Base-by-base conservation (phyloP, 768 basidiomycete species). In the Naganishia kalamii region DNA sequence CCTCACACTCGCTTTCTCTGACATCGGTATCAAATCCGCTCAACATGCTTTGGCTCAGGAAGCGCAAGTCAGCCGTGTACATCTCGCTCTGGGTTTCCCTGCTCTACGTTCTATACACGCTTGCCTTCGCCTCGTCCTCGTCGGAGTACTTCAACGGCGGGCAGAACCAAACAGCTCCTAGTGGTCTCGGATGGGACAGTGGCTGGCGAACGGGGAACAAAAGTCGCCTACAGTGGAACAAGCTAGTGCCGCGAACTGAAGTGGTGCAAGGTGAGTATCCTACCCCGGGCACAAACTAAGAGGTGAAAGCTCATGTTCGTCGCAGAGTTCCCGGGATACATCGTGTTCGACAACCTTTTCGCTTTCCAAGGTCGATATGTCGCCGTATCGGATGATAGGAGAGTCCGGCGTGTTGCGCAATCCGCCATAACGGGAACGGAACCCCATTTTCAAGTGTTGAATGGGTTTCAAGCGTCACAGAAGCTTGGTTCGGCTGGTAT, bases 321-420 rank as follows among this genome's bases (percentile, higher is more conserved):
- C 27, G 27, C n/a, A 59, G 62, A 37, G 12, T 35, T 17, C 11
- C 46, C 59, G 11, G 65, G 65, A 23, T 66, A 50, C 15, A 40
- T 48, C 47, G 59, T 66, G 10, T 66, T 66, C 43, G 59, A 66
- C 27, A 61, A 61, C 21, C 48, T 66, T 2, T 66, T 61, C 37
- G 51, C 60, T 4, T 30, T 23, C 40, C 46, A 66, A 29, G 60
- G 59, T 3, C 19, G 30, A 19, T 61, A 66, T 29, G 33, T 61
- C 7, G 65, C 60, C n/a, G 49, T 66, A 13, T 19, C 64, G 15
- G 54, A 65, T n/a, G 17, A 48, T 4, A 23, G 23, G 37, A 6
- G 23, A 49, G 15, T 29, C 23, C 30, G 37, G 46, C 30, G 54
- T 44, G 10, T n/a, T 13, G 27, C 48, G 21, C 15, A 50, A 50